phyloP scores from a whole-genome alignment of 768 basidiomycete species.

The Lactarius hengduanensis region DNA sequence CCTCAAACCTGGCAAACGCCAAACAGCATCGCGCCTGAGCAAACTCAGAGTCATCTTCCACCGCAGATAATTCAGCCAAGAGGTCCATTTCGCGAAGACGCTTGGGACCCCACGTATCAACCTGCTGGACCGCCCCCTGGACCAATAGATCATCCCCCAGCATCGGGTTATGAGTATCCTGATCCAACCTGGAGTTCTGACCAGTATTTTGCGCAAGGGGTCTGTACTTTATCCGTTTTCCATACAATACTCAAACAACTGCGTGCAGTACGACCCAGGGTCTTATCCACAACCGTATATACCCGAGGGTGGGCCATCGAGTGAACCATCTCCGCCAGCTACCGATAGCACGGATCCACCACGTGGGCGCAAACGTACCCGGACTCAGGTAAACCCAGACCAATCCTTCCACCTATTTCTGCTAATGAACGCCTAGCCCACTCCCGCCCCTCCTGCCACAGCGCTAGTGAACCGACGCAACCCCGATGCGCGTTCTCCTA shows the following conservation, averaged over 20 bases:
- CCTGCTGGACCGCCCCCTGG: conserved; percentile 42
- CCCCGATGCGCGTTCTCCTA: conserved; percentile 75
- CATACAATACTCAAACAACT: neutral
- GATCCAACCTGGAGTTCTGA: conserved; percentile 47
- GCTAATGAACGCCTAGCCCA: conserved; percentile 40
- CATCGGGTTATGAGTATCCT: conserved; percentile 54
- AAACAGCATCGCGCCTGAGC: conserved; percentile 60
- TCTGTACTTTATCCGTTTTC: conserved; percentile 34
- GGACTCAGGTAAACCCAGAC: conserved; percentile 46
- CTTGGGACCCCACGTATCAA: conserved; percentile 58
- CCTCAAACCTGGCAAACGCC: conserved; percentile 67
- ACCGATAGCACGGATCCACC: conserved; percentile 38
- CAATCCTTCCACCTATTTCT: neutral
- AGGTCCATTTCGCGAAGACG: conserved; percentile 29
- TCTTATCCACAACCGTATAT: conserved; percentile 61
- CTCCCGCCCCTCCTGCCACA: conserved; percentile 65
- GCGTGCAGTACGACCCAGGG: conserved; percentile 48
- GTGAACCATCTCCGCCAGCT: conserved; percentile 39
- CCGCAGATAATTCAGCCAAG: conserved; percentile 30
- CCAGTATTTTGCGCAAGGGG: conserved; percentile 60
- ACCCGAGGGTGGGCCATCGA: conserved; percentile 46
- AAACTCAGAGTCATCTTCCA: conserved; percentile 54
- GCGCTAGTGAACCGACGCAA: conserved; percentile 62
- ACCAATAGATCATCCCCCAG: conserved; percentile 46
- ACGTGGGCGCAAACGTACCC: conserved; percentile 68